Conservation (phyloP, 768 basidiomycete genomes). For the Lactarius tabidus region DNA sequence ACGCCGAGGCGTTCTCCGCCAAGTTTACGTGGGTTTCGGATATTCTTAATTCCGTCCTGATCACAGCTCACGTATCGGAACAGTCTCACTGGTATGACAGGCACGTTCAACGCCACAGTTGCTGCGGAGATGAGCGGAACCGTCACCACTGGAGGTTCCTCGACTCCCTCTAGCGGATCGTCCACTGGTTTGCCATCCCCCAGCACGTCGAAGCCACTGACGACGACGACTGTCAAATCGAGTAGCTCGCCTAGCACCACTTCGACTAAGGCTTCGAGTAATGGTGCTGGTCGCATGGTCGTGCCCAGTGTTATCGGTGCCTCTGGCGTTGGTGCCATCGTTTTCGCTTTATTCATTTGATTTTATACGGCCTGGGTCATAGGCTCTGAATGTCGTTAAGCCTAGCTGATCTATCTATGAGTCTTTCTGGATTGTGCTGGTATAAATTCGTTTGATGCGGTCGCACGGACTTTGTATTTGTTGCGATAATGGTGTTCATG, state of each 20-base stretch:
- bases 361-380: neutral
- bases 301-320: slow-evolving; percentile 25
- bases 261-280: neutral
- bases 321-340: slow-evolving; percentile 23
- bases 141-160: slow-evolving; percentile 14
- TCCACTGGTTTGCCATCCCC: slow-evolving; percentile 7
- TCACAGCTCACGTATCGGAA: slow-evolving; percentile 3
- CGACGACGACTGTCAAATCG: slow-evolving; percentile 20
- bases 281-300: slow-evolving; percentile 23
- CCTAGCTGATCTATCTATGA: slow-evolving; percentile 2
- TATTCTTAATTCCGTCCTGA: neutral
- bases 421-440: neutral
- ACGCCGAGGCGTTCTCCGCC: slow-evolving; percentile 67
- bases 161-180: slow-evolving; percentile 28
- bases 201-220: slow-evolving; percentile 9
- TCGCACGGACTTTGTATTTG: slow-evolving; percentile 1
- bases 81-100: slow-evolving; percentile 68
- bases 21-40: slow-evolving; percentile 58
- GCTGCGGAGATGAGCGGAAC: slow-evolving; percentile 59
- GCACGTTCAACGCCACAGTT: slow-evolving; percentile 55
- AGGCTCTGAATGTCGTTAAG: neutral
- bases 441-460: slow-evolving; percentile 7
- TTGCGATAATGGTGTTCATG: neutral
- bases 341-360: slow-evolving; percentile 19
- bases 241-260: slow-evolving; percentile 4